Evolutionary conservation across 352 stramenopile species (phyloP).

Genomic region (Globisporangium okanoganense): DNA sequence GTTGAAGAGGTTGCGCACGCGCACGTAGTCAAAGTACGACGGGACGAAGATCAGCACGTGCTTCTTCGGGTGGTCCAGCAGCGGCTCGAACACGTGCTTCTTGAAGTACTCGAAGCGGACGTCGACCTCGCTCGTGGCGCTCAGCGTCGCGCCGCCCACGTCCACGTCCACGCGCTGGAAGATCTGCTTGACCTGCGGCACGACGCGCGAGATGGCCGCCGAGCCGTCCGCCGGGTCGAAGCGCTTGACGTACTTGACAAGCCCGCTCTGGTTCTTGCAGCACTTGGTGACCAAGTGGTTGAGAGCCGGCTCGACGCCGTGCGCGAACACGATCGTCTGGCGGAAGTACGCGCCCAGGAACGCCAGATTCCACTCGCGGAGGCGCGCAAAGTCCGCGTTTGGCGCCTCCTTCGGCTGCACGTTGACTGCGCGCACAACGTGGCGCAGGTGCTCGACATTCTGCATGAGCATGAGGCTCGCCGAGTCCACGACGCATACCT

Average conservation of each 20-base stretch:
- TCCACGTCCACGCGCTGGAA: conserved; percentile 74
- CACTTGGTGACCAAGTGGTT: conserved; percentile 56
- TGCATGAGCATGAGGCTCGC: conserved; percentile 78
- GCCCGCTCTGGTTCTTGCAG: conserved; percentile 50
- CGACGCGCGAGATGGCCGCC: conserved; percentile 55
- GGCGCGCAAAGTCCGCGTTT: conserved; percentile 65
- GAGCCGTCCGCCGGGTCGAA: conserved; percentile 47
- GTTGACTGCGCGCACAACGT: conserved; percentile 58
- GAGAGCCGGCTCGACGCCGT: conserved; percentile 55
- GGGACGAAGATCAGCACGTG: conserved; percentile 79
- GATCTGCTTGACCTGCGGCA: conserved; percentile 72
- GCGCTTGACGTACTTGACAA: conserved; percentile 51
- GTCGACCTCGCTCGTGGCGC: conserved; percentile 45
- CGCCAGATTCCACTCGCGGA: conserved; percentile 71
- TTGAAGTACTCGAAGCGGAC: conserved; percentile 74
- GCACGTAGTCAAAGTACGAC: conserved; percentile 86
- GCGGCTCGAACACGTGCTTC: conserved; percentile 70
- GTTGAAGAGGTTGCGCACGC: conserved; percentile 79
- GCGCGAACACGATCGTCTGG: conserved; percentile 67
- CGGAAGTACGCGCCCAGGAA: conserved; percentile 68
- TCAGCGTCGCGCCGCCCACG: conserved; percentile 13
- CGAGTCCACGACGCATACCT: conserved; percentile 80
- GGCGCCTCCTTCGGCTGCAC: conserved; percentile 63
- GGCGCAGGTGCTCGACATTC: conserved; percentile 74
- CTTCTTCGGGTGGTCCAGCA: conserved; percentile 63